These are phyloP conservation scores for Suillus occidentalis DNA, from an alignment of 768 basidiomycete genomes.

Conservation along the genomic window DNA sequence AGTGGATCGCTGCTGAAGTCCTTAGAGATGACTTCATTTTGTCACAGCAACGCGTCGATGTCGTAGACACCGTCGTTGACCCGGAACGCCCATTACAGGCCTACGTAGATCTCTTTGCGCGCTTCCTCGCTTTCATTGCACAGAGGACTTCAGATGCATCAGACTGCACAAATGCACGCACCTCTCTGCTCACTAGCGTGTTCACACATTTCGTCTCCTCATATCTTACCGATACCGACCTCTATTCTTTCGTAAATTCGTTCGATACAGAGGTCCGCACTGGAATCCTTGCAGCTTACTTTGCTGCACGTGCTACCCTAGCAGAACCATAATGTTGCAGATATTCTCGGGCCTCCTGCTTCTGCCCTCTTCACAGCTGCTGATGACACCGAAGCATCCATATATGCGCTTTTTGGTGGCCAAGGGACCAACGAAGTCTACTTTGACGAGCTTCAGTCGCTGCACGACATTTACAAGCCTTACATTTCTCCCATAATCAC, in stretches of 20 bases:
- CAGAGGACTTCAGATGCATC: constrained; percentile 57
- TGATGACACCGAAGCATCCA: constrained; percentile 58
- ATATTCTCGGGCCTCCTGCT: constrained; percentile 57
- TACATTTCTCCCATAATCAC: constrained; percentile 76
- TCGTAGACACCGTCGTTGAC: constrained; percentile 52
- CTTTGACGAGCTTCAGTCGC: constrained; percentile 90
- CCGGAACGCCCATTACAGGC: constrained; percentile 60
- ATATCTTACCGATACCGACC: constrained; percentile 70
- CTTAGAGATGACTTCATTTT: constrained; percentile 86
- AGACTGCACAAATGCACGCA: constrained; percentile 52
- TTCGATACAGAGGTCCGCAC: constrained; percentile 78
- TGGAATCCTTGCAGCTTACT: constrained; percentile 77
- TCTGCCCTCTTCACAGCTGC: constrained; percentile 73
- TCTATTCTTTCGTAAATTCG: constrained; percentile 77
- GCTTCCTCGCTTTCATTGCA: constrained; percentile 79
- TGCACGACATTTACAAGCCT: constrained; percentile 90
- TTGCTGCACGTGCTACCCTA: constrained; percentile 68
- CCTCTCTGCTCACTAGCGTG: constrained; percentile 68
- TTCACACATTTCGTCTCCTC: constrained; percentile 76
- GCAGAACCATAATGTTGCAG: constrained; percentile 53
- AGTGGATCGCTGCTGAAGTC: constrained; percentile 93
- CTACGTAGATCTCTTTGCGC: constrained; percentile 74
- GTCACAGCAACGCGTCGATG: constrained; percentile 56
- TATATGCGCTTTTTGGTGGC: constrained; percentile 95
- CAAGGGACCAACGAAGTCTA: constrained; percentile 99